Conservation (phyloP, 495 filamentous ascomycete genomes). For the Xylaria telfairii region DNA sequence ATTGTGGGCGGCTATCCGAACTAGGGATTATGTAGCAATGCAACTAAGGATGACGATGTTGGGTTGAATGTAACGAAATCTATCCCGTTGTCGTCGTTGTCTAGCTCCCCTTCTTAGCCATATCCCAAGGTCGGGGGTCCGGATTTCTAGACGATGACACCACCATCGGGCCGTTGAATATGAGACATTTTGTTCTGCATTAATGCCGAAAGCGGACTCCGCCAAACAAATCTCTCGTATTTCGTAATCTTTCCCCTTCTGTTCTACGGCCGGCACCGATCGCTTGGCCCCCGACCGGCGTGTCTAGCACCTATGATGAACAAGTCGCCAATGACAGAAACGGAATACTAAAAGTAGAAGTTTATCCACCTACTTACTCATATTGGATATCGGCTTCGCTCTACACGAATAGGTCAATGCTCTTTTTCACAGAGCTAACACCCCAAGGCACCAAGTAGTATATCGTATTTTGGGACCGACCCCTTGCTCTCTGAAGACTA, state of each 20-base stretch:
- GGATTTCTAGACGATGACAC: background rate
- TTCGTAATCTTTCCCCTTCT: background rate
- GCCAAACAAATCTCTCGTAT: background rate
- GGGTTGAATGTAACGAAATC: slow-evolving; percentile 2
- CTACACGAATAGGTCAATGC: no score
- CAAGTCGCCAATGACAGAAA: no score
- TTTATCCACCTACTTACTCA: no score
- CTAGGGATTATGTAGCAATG: no score
- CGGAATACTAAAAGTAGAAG: no score
- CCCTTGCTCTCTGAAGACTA: background rate
- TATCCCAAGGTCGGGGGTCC: background rate
- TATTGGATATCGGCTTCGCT: no score
- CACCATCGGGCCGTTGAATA: slow-evolving; percentile 16
- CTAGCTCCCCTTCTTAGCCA: background rate
- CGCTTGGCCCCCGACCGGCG: background rate
- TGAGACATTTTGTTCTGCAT: slow-evolving; percentile 20
- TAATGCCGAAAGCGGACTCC: slow-evolving; percentile 19
- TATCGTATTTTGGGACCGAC: background rate
- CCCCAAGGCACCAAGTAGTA: background rate
- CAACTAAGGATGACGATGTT: background rate
- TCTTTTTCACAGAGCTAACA: background rate
- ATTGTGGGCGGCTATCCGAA: background rate
- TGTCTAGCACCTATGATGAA: background rate
- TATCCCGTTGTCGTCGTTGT: background rate
- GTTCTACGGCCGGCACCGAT: background rate